Percentiles rank a stretch among this genome's conserved stretches.
Evolutionary conservation across 1,284 basidiomycete genomes (phyloP).

Genomic region (Ceratobasidium sp.): DNA sequence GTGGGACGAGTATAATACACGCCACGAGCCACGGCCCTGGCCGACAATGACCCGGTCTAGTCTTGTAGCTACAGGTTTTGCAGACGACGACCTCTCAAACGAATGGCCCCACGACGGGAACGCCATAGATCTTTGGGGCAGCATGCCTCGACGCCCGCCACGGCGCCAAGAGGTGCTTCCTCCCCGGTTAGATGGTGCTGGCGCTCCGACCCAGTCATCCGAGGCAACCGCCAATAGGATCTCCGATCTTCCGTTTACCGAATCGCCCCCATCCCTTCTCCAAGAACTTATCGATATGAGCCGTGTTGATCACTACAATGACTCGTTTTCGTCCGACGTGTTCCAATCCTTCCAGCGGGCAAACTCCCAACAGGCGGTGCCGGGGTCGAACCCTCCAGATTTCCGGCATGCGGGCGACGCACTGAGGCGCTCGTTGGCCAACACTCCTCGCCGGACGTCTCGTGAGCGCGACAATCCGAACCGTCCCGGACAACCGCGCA

Average conservation of each 20-base stretch:
- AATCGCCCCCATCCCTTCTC: slow-evolving; percentile 36
- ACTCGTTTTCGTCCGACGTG: slow-evolving; percentile 20
- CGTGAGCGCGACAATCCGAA: not conserved
- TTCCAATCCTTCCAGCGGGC: slow-evolving; percentile 14
- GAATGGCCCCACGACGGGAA: slow-evolving; percentile 1
- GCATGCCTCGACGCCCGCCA: slow-evolving; percentile 16
- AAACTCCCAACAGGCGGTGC: not conserved
- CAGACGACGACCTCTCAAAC: slow-evolving; percentile 12
- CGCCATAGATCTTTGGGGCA: slow-evolving; percentile 4
- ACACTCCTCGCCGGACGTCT: not conserved
- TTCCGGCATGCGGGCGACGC: slow-evolving; percentile 21
- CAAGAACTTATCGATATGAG: slow-evolving; percentile 17
- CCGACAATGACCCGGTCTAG: slow-evolving; percentile 9
- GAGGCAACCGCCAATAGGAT: not conserved
- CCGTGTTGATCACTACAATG: not conserved
- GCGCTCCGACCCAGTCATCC: not conserved
- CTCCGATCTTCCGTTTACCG: slow-evolving; percentile 11
- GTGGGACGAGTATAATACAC: slow-evolving; percentile 11
- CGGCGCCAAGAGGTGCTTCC: slow-evolving; percentile 28
- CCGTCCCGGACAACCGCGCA: slow-evolving; percentile 2
- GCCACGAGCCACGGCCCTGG: slow-evolving; percentile 13
- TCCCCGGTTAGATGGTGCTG: not conserved
- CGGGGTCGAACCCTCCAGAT: not conserved
- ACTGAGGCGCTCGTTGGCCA: slow-evolving; percentile 1
- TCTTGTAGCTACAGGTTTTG: slow-evolving; percentile 21